Base-by-base conservation (phyloP, 1,284 basidiomycete genomes). In the Tilletia caries region DNA sequence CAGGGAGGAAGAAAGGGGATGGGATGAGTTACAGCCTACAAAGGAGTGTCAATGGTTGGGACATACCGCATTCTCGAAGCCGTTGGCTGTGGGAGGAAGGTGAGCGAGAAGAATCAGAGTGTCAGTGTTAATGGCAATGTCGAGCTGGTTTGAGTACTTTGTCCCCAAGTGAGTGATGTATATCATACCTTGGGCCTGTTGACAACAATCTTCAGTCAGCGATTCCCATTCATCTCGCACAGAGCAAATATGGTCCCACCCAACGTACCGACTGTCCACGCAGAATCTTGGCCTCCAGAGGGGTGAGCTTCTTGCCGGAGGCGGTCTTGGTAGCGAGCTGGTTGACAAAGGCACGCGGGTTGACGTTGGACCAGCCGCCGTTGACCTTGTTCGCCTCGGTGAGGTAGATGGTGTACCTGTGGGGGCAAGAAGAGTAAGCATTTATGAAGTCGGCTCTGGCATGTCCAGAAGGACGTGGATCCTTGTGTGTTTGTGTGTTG, bases 341-440 rank as follows among this genome's bases (percentile, higher is more conserved):
- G 1, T 48, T 33, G 2, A 79, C 78, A 58, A 67, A 79, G 58
- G 68, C 66, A 15, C 78, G 72, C 1, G 78, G 78, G 69, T 79
- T 79, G 37, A 75, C 68, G 71, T 79, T 79, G 43, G 65, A 67
- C 78, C 78, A 79, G 20, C 78, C 78, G 13, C 77, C 77, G 44
- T 79, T 73, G 33, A 79, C 50, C 58, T 73, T 71, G 68, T 76
- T 72, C 29, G 64, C 62, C 43, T 77, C 65, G 64, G 73, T 71
- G 23, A 76, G 70, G 62, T 73, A 73, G 69, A 79, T 79, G 2
- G 77, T 74, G 67, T 76, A 78, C 78, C 78, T 78, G 68, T 79
- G 76, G 48, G 23, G 20, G 20, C 23, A 32, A 27, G 54, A 2
- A 50, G 48, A 2, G 48, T 27, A 8, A 8, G 8, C 48, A 20